Conservation (phyloP, 2,329 filamentous ascomycete species). For the Hypoxylon sp. region DNA sequence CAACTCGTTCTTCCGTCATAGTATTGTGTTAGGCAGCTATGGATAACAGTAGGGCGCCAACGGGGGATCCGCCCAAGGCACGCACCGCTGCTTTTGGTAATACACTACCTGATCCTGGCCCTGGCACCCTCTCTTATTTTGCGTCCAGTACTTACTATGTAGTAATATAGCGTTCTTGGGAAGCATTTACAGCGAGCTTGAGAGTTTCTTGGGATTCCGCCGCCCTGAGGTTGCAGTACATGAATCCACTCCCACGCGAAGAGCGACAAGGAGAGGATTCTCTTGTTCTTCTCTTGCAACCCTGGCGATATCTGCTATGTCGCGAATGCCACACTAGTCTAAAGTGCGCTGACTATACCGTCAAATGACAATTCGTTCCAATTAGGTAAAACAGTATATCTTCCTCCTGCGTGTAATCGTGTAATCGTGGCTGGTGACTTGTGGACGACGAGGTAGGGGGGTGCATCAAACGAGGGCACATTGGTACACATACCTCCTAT, state of each 20-base stretch:
- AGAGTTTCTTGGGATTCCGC: constrained; percentile 33
- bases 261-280: constrained; percentile 31
- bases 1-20: constrained; percentile 37
- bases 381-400: constrained; percentile 31
- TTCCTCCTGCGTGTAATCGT: constrained; percentile 37
- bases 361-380: constrained; percentile 27
- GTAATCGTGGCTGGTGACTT: constrained; percentile 39
- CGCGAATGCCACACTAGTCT: constrained; percentile 12
- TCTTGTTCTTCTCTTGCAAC: constrained; percentile 19
- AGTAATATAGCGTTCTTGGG: no score
- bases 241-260: constrained; percentile 44
- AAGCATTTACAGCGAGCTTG: constrained; percentile 8
- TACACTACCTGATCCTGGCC: constrained; percentile 17
- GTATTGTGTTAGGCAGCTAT: constrained; percentile 41
- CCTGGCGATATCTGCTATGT: constrained; percentile 11
- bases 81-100: constrained; percentile 33
- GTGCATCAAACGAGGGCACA: constrained; percentile 19
- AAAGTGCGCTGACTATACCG: constrained; percentile 8
- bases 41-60: constrained; percentile 34
- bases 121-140: constrained; percentile 20
- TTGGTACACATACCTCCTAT: constrained; percentile 19
- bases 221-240: constrained; percentile 36
- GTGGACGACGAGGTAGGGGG: constrained; percentile 13
- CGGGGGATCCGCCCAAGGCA: constrained; percentile 31
- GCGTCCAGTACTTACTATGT: no score